Percentiles rank a stretch among this genome's conserved stretches.
Conservation (phyloP, 495 filamentous ascomycete species). For the Neurospora sp. region DNA sequence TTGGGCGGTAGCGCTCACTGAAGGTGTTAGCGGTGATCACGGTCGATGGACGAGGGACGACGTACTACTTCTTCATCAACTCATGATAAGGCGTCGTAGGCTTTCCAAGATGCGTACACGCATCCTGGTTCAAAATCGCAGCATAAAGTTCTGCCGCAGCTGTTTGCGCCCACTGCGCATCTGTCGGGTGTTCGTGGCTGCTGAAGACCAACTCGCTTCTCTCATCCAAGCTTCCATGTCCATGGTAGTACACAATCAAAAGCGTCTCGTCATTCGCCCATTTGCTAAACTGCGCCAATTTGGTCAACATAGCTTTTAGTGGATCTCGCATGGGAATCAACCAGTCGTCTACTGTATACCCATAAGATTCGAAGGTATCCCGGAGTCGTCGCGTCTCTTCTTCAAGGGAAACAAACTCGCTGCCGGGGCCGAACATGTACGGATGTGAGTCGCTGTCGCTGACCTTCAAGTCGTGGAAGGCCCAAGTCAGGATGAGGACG, state of each 20-base stretch:
- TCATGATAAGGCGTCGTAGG: constrained; percentile 2
- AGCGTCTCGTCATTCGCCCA: constrained; percentile 19
- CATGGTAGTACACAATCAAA: constrained; percentile 25
- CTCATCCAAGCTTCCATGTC: constrained; percentile 22
- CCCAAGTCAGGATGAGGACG: constrained; percentile 23
- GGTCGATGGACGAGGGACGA: neutral
- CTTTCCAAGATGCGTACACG: constrained; percentile 6
- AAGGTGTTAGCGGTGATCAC: neutral
- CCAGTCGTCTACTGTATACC: constrained; percentile 19
- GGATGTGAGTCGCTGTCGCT: constrained; percentile 1
- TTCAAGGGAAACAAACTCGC: constrained; percentile 22
- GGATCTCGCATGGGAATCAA: constrained; percentile 20
- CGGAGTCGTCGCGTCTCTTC: constrained; percentile 21
- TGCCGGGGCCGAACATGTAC: constrained; percentile 15
- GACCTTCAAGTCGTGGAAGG: constrained; percentile 20
- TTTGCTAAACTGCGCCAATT: constrained; percentile 14
- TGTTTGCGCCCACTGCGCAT: constrained; percentile 17
- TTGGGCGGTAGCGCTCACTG: constrained; percentile 25
- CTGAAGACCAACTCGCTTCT: constrained; percentile 26
- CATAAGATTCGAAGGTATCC: constrained; percentile 16
- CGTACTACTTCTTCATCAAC: constrained; percentile 25
- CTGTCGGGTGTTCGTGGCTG: constrained; percentile 25
- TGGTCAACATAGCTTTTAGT: constrained; percentile 3
- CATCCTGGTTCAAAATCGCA: constrained; percentile 12
- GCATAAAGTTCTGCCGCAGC: constrained; percentile 25